A percentile compares a stretch with the other conserved stretches of the same genome.
Evolutionary conservation across 768 basidiomycete species (phyloP).

Genomic region (Lanmaoa rubissima): DNA sequence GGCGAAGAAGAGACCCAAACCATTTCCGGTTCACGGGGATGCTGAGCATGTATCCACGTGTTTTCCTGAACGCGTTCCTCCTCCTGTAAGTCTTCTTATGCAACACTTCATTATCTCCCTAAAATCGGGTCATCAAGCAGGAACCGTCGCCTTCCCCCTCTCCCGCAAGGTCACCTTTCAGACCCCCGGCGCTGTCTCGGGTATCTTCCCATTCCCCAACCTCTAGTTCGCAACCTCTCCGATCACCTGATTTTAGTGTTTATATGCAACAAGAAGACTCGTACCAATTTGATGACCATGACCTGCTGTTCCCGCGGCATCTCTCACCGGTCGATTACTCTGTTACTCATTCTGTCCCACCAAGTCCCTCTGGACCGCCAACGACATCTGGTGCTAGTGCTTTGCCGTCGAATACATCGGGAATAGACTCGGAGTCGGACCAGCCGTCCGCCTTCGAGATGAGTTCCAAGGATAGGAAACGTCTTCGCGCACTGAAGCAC

Average conservation of each 20-base stretch:
- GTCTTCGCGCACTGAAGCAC: constrained; percentile 38
- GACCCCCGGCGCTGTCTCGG: not conserved
- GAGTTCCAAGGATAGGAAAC: constrained; percentile 34
- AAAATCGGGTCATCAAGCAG: constrained; percentile 6
- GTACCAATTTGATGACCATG: constrained; percentile 11
- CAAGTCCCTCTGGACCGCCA: constrained; percentile 16
- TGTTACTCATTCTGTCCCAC: constrained; percentile 4
- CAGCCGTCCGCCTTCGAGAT: constrained; percentile 15
- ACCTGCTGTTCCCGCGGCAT: not conserved
- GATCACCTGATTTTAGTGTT: constrained; percentile 13
- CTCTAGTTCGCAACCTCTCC: not conserved
- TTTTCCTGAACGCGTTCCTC: not conserved
- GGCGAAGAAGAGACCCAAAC: constrained; percentile 19
- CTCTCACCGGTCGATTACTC: constrained; percentile 4
- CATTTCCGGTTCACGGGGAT: constrained; percentile 25
- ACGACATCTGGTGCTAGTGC: constrained; percentile 19
- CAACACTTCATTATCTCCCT: not conserved
- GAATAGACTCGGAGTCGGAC: constrained; percentile 20
- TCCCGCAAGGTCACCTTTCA: constrained; percentile 1
- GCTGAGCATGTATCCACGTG: not conserved
- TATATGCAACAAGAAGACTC: constrained; percentile 17
- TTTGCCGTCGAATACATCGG: constrained; percentile 17
- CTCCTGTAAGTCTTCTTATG: constrained; percentile 14
- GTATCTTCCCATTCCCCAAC: constrained; percentile 11
- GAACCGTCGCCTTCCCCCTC: constrained; percentile 3